Evolutionary conservation across 176 grass and related monocot genomes (phyloP), one percentile per base, ranked within the genome.

Genomic region (Oryza brachyantha): DNA sequence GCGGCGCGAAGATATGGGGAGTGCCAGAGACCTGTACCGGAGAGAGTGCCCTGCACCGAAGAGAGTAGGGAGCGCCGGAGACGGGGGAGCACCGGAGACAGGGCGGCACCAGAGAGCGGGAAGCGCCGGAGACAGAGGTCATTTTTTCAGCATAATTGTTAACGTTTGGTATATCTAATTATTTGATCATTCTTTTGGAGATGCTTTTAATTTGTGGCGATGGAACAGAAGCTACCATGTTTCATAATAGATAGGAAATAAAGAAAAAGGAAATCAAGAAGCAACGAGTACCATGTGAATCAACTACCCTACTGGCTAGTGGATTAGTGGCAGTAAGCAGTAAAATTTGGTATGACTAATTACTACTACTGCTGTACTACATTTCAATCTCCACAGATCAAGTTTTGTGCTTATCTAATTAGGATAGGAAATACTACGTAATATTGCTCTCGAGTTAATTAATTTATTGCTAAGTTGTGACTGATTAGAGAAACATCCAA

Each of bases 281-380:
- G 76, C 46, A 65, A 19, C 70, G 21, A n/a, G 13, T 27, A 88
- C 31, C 68, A 52, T 62, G 68, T 79, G 86, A 40, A 32, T 24
- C 24, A 80, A 68, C 84, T 34, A 74, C 60, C n/a, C 61, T 1
- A 34, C 24, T 41, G 2, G 19, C 25, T 42, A 59, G 14, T 27
- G 27, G 5, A 52, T 19, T 52, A n/a, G 48, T 52, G 48, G 19
- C 0, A 29, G 32, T 35, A 8, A 31, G 12, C 46, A 13, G 36
- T 59, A 2, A 3, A 37, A 34, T 31, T 48, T 16, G 39, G 14
- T 48, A 60, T 19, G 63, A 21, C 26, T 55, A 1, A 25, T 40
- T 38, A 9, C 25, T 61, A 24, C 50, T 80, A 13, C 45, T 21
- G 1, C 10, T 12, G 79, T 58, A 35, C 10, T 8, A 70, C 58